phyloP scores from a whole-genome alignment of 345 rosid genomes.

The Jatropha curcas region DNA sequence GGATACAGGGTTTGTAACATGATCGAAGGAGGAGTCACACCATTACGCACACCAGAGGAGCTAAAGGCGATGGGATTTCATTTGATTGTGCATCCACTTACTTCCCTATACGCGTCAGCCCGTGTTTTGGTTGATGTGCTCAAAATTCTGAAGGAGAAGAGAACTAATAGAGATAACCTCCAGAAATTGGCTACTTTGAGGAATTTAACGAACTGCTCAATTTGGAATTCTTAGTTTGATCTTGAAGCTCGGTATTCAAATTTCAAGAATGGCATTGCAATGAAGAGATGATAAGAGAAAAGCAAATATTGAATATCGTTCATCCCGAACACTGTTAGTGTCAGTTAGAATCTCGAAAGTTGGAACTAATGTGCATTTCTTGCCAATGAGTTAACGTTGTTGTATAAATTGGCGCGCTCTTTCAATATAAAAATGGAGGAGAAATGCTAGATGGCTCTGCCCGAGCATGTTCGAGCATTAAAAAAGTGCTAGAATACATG shows the following conservation, averaged over 20 bases:
- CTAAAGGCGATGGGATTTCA: slow-evolving; percentile 54
- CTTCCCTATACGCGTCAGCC: slow-evolving; percentile 45
- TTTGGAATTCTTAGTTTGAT: slow-evolving; percentile 46
- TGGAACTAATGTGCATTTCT: too few relatives aligned
- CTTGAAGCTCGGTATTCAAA: slow-evolving; percentile 41
- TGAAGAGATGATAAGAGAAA: too few relatives aligned
- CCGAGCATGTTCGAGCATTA: too few relatives aligned
- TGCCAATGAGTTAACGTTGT: too few relatives aligned
- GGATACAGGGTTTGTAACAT: slow-evolving; percentile 47
- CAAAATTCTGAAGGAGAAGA: slow-evolving; percentile 38
- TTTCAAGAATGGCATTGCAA: neutral
- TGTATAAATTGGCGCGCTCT: too few relatives aligned
- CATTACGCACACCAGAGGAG: slow-evolving; percentile 51
- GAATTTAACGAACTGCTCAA: slow-evolving; percentile 47
- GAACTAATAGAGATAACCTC: slow-evolving; percentile 41
- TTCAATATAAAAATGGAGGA: too few relatives aligned
- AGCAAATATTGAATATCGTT: too few relatives aligned
- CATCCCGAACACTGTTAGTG: too few relatives aligned
- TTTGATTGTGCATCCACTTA: slow-evolving; percentile 36
- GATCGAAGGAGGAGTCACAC: slow-evolving; percentile 61
- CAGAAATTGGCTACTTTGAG: slow-evolving; percentile 46
- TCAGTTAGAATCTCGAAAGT: too few relatives aligned
- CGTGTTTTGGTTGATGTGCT: slow-evolving; percentile 47
- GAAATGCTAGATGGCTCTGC: too few relatives aligned
- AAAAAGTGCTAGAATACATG: too few relatives aligned